Evolutionary conservation across 768 basidiomycete genomes (phyloP).

Genomic region (Megacollybia marginata): DNA sequence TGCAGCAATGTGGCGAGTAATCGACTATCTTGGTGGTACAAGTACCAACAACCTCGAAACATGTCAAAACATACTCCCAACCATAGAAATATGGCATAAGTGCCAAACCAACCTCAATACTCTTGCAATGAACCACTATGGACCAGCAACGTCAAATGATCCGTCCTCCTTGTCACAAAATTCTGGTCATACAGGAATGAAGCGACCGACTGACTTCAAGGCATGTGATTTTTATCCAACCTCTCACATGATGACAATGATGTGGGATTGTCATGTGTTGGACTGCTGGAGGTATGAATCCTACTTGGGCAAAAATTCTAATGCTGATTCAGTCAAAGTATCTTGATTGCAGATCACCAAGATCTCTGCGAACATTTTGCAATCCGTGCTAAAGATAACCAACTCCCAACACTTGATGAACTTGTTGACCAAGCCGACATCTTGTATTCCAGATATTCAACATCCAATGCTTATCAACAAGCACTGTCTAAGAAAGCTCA

Average conservation of each 20-base stretch:
- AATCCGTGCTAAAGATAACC: background rate
- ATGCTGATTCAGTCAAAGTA: background rate
- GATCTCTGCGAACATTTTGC: background rate
- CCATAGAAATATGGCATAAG: constrained; percentile 9
- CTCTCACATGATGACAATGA: background rate
- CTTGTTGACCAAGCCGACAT: background rate
- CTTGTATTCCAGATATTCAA: background rate
- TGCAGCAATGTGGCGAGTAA: too few species aligned
- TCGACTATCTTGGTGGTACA: too few species aligned
- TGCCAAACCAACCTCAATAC: constrained; percentile 6
- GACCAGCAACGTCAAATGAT: constrained; percentile 3
- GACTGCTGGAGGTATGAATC: constrained; percentile 2
- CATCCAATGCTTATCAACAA: background rate
- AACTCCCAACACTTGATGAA: background rate
- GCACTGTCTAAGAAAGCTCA: background rate
- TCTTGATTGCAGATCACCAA: background rate
- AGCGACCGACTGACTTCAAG: constrained; percentile 6
- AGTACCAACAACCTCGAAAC: too few species aligned
- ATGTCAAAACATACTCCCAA: background rate
- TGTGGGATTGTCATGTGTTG: background rate
- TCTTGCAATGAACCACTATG: constrained; percentile 6
- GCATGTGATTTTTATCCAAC: constrained; percentile 6
- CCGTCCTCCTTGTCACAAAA: constrained; percentile 8
- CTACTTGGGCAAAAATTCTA: background rate
- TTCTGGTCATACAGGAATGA: constrained; percentile 1